Conservation (phyloP, 2,329 filamentous ascomycete genomes). For the Botrytis tulipae region DNA sequence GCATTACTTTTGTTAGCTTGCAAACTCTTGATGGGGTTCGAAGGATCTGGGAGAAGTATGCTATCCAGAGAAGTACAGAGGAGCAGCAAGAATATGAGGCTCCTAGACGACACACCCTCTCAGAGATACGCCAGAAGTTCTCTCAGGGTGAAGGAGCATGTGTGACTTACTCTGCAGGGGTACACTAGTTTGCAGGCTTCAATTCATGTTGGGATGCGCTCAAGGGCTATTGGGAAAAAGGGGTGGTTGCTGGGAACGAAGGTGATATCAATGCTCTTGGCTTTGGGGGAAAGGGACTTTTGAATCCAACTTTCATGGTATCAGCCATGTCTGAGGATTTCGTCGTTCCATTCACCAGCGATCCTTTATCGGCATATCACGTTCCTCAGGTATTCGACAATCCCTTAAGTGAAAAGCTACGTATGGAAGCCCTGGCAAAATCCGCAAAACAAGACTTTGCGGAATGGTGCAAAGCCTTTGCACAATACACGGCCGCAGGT, state of each 20-base stretch:
- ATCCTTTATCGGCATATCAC: not conserved
- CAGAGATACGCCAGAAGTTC: not conserved
- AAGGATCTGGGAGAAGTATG: constrained; percentile 8
- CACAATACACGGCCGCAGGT: not conserved
- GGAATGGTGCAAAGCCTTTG: not conserved
- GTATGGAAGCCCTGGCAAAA: not conserved
- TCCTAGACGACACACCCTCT: not conserved
- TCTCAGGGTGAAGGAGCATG: not conserved
- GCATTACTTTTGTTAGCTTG: not conserved
- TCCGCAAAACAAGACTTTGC: not conserved
- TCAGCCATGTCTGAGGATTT: not conserved
- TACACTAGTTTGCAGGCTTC: not conserved
- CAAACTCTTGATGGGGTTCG: constrained; percentile 4
- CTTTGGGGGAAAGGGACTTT: not conserved
- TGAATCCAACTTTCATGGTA: not conserved
- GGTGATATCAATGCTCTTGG: not conserved
- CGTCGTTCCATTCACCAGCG: not conserved
- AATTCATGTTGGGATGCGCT: not conserved
- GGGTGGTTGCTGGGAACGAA: not conserved
- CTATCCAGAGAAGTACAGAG: not conserved
- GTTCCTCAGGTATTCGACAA: not conserved
- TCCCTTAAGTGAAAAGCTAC: not conserved
- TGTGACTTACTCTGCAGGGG: not conserved
- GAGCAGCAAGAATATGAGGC: not conserved
- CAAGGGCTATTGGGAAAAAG: not conserved